Base-by-base conservation (phyloP, 768 basidiomycete genomes). In the Phanerochaete sordida region DNA sequence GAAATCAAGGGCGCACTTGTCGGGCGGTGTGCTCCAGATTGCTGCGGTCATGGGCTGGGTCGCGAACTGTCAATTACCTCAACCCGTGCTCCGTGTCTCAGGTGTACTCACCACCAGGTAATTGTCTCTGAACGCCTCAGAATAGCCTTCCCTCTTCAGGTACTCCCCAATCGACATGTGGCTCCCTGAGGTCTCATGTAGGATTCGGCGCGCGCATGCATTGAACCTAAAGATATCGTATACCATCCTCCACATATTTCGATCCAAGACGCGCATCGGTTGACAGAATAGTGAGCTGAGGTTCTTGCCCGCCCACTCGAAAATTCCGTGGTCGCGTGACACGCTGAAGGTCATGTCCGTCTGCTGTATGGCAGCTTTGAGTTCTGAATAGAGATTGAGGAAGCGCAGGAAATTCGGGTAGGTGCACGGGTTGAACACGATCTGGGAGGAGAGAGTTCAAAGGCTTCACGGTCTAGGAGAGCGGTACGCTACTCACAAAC, bases 281-380 rank as follows among this genome's bases (percentile, higher is more conserved):
- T 90, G 90, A 66, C 86, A 86, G 69, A 92, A 92, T 0, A 92
- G 75, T 0, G 83, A 81, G 8, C 75, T 67, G 0, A 84, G 75
- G 49, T 81, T 84, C 64, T 83, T 81, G 30, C 89, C 88, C 2
- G 89, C 87, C 88, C 91, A 92, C 70, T 92, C 89, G 64, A 90
- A 90, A 0, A 66, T 70, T 0, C 89, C 91, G 23, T 69, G 60
- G 69, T 91, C 88, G 50, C 89, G 79, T 3, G 90, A 88, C 39
- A 93, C 83, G 64, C 84, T 82, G 72, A 92, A 91, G 0, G 90
- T 86, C 90, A 91, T 92, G 57, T 85, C 83, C 0, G 88, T 89
- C 2, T 80, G 77, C 44, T 83, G 64, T 30, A 85, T 78, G 3
- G 72, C 62, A 13, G 59, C 53, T 1, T 59, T 73, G 43, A 90